Conservation (phyloP, 768 basidiomycete species). For the Boletus reticuloceps region DNA sequence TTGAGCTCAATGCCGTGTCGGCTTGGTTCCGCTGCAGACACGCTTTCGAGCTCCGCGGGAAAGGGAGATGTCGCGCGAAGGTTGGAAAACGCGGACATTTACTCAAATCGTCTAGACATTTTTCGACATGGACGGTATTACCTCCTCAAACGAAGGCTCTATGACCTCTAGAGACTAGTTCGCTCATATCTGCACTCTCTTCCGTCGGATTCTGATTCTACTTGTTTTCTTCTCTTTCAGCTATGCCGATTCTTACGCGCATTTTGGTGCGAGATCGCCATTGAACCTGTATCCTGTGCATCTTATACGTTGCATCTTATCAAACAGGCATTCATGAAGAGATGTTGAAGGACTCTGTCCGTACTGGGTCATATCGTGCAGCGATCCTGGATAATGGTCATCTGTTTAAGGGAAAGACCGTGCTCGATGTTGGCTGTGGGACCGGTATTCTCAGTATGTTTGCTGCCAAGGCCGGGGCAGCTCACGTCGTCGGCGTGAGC, state of each 20-base stretch:
- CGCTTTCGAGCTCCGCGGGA: background rate
- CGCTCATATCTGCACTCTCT: slow-evolving; percentile 38
- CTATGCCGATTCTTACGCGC: slow-evolving; percentile 95
- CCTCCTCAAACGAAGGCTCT: slow-evolving; percentile 36
- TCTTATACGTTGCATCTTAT: slow-evolving; percentile 6
- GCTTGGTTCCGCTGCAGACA: background rate
- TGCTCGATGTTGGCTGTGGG: slow-evolving; percentile 97
- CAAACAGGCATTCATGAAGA: slow-evolving; percentile 92
- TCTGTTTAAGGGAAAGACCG: slow-evolving; percentile 95
- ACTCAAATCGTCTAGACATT: background rate
- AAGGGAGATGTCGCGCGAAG: background rate
- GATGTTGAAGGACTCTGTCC: slow-evolving; percentile 96
- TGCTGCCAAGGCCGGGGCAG: slow-evolving; percentile 92
- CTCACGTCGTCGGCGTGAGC: slow-evolving; percentile 88
- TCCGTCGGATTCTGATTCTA: slow-evolving; percentile 36
- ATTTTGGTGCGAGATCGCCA: slow-evolving; percentile 65
- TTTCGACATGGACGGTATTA: slow-evolving; percentile 29
- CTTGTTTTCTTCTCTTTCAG: slow-evolving; percentile 45
- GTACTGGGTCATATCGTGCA: slow-evolving; percentile 91
- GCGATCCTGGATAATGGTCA: slow-evolving; percentile 95
- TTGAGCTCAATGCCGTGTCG: too few relatives aligned
- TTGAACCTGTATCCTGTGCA: background rate
- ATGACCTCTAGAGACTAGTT: slow-evolving; percentile 93
- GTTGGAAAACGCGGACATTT: too few relatives aligned
- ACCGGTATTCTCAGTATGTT: slow-evolving; percentile 99